Conservation (phyloP, 257 asterid species). For the Striga asiatica region DNA sequence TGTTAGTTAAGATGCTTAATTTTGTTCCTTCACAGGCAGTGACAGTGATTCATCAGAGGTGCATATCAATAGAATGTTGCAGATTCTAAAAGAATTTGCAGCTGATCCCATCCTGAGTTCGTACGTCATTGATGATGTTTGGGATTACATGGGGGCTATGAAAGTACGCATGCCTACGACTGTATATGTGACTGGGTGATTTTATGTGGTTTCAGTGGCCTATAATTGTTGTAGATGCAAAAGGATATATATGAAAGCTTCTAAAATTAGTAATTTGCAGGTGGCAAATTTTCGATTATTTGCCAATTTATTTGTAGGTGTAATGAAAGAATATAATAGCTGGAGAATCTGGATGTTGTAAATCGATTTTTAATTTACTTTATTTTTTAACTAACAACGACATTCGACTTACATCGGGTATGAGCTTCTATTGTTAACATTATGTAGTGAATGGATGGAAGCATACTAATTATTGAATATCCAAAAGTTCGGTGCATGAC, state of each 20-base stretch:
- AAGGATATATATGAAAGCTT: not conserved
- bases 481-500: not conserved
- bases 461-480: not conserved
- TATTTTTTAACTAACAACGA: not conserved
- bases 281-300: too few species aligned
- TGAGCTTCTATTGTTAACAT: not conserved
- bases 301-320: not conserved
- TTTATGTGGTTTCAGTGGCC: slow-evolving; percentile 1
- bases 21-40: slow-evolving; percentile 40
- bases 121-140: slow-evolving; percentile 91
- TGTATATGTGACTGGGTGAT: too few species aligned
- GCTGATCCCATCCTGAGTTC: slow-evolving; percentile 79
- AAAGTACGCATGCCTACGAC: slow-evolving; percentile 43
- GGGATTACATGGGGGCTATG: slow-evolving; percentile 99
- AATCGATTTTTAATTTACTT: not conserved
- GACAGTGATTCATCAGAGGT: slow-evolving; percentile 62
- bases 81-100: slow-evolving; percentile 83
- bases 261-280: not conserved
- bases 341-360: not conserved
- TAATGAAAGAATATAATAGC: not conserved
- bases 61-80: slow-evolving; percentile 75
- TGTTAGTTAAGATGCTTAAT: not conserved
- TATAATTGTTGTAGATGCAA: slow-evolving; percentile 1
- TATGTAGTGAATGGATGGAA: not conserved
- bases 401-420: not conserved